These are phyloP conservation scores for Aspergillus udagawae DNA, from an alignment of 2,329 filamentous ascomycete species.

Conservation along the genomic window DNA sequence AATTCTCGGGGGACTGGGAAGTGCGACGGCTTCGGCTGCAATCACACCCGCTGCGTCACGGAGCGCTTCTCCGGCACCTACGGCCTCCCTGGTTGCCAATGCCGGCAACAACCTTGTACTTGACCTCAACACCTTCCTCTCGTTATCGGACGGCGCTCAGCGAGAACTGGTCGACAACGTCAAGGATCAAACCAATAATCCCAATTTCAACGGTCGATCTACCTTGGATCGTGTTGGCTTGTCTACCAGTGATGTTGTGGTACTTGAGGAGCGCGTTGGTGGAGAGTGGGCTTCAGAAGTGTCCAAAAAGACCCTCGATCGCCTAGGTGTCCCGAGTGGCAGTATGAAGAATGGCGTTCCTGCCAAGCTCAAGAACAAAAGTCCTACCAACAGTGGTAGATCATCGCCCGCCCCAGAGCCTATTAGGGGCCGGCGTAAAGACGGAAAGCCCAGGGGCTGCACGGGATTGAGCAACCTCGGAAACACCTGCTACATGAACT, in stretches of 20 bases:
- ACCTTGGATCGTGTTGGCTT: conserved; percentile 65
- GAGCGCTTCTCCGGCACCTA: conserved; percentile 42
- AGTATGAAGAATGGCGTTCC: conserved; percentile 30
- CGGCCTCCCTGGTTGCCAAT: conserved; percentile 39
- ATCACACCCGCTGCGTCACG: conserved; percentile 43
- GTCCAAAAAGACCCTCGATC: conserved; percentile 40
- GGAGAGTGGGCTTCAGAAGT: conserved; percentile 55
- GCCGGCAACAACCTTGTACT: conserved; percentile 53
- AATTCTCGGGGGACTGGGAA: conserved; percentile 46
- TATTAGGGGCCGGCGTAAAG: conserved; percentile 65
- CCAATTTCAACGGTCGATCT: conserved; percentile 72
- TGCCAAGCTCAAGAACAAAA: conserved; percentile 36
- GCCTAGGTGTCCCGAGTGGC: conserved; percentile 48
- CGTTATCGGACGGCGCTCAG: conserved; percentile 59
- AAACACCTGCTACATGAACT: conserved; percentile 99
- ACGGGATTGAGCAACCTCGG: conserved; percentile 86
- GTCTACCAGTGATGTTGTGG: conserved; percentile 67
- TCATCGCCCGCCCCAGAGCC: conserved; percentile 65
- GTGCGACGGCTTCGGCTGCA: conserved; percentile 42
- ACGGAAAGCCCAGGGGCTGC: conserved; percentile 67
- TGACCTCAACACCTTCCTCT: conserved; percentile 59
- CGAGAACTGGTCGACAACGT: conserved; percentile 59
- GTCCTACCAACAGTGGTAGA: conserved; percentile 54
- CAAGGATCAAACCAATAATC: conserved; percentile 67
- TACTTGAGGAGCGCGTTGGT: conserved; percentile 75